A percentile compares a stretch with the other conserved stretches of the same genome.
phyloP scores from a whole-genome alignment of 768 basidiomycete genomes.

The Rhodotorula toruloides region DNA sequence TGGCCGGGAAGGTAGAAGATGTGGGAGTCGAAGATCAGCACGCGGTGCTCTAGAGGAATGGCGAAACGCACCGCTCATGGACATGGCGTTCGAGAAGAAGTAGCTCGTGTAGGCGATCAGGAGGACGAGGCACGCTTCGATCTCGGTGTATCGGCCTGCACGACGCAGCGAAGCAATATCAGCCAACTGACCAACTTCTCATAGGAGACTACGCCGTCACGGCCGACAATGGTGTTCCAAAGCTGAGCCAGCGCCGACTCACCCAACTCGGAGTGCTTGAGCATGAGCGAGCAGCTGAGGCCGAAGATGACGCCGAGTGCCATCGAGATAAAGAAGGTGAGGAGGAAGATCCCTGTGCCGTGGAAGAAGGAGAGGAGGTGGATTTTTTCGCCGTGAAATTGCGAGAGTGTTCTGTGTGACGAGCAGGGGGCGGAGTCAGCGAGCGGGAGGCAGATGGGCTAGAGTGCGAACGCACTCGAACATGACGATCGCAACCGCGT shows the following conservation, averaged over 20 bases:
- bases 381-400: slow-evolving; percentile 82
- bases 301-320: slow-evolving; percentile 87
- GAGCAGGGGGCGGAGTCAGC: neutral
- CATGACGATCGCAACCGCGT: slow-evolving; percentile 99
- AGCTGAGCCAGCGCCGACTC: too few species aligned
- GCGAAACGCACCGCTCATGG: slow-evolving; percentile 57
- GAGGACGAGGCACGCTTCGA: slow-evolving; percentile 93
- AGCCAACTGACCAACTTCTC: too few species aligned
- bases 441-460: neutral
- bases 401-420: slow-evolving; percentile 68
- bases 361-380: slow-evolving; percentile 84
- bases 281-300: slow-evolving; percentile 77
- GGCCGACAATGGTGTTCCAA: too few species aligned
- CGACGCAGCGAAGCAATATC: too few species aligned
- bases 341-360: slow-evolving; percentile 93
- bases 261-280: slow-evolving; percentile 86
- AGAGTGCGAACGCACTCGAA: slow-evolving; percentile 73
- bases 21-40: neutral
- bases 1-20: slow-evolving; percentile 41
- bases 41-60: neutral
- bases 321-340: slow-evolving; percentile 93
- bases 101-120: slow-evolving; percentile 94
- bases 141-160: slow-evolving; percentile 62
- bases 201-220: too few species aligned
- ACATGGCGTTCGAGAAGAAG: slow-evolving; percentile 94